Percentiles rank a stretch among this genome's conserved stretches.
Conservation (phyloP, 192 early-diverging fungal species). For the Mortierella antarctica region DNA sequence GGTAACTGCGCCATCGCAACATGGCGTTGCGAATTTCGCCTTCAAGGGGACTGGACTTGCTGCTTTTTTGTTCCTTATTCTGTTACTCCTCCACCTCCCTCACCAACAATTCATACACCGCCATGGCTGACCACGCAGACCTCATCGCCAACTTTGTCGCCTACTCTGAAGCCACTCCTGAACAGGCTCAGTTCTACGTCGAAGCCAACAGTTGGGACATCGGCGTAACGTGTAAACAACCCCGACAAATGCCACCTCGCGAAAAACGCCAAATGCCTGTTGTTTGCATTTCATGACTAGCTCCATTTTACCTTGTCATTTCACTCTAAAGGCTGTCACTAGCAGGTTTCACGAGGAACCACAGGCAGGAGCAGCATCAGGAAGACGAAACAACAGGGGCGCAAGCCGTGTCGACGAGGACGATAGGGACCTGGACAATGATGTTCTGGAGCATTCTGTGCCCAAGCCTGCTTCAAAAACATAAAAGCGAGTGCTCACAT, state of each 20-base stretch:
- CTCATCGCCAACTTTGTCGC: conserved; percentile 70
- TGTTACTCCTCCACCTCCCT: background rate
- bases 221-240: conserved; percentile 57
- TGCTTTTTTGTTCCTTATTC: conserved; percentile 20
- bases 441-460: conserved; percentile 14
- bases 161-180: conserved; percentile 61
- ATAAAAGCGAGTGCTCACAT: too few species aligned
- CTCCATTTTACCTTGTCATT: too few species aligned
- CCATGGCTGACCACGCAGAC: conserved; percentile 62
- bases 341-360: conserved; percentile 76
- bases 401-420: conserved; percentile 46
- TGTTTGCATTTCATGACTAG: too few species aligned
- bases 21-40: too few species aligned
- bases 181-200: conserved; percentile 77
- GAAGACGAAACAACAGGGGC: background rate
- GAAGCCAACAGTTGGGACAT: conserved; percentile 86
- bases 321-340: conserved; percentile 66
- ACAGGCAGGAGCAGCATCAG: conserved; percentile 10
- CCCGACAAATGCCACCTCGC: background rate
- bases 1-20: too few species aligned
- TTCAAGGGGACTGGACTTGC: background rate
- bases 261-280: background rate
- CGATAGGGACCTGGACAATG: conserved; percentile 54
- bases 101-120: background rate
- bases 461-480: conserved; percentile 7